Conservation (phyloP, 805 yeast genomes). For the Torulaspora gathmanii region DNA sequence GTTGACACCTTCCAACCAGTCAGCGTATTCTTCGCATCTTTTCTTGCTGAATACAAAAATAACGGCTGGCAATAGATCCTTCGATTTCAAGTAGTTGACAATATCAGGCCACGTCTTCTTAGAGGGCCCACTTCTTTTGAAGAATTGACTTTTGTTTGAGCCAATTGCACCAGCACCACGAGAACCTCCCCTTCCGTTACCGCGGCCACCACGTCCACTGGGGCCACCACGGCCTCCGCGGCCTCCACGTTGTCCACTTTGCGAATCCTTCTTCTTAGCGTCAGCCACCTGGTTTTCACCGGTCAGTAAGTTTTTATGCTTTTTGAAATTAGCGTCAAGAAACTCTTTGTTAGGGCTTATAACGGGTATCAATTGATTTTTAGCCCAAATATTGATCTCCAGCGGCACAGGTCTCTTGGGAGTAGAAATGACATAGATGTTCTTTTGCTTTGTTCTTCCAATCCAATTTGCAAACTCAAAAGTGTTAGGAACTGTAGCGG, state of each 20-base stretch:
- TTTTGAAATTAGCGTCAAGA: constrained; percentile 55
- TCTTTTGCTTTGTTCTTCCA: constrained; percentile 93
- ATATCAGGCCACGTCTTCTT: constrained; percentile 74
- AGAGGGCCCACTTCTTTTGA: constrained; percentile 61
- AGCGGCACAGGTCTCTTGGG: constrained; percentile 96
- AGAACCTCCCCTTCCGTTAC: constrained; percentile 36
- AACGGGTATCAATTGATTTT: constrained; percentile 63
- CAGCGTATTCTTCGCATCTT: constrained; percentile 90
- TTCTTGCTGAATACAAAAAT: constrained; percentile 90
- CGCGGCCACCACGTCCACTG: constrained; percentile 27
- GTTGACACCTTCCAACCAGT: constrained; percentile 64
- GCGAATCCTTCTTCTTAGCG: constrained; percentile 41
- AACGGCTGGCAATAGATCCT: constrained; percentile 83
- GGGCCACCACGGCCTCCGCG: constrained; percentile 25
- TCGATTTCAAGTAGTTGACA: constrained; percentile 61
- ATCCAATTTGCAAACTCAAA: constrained; percentile 98
- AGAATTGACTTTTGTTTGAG: constrained; percentile 35
- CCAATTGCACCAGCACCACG: constrained; percentile 41
- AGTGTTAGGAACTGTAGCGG: constrained; percentile 99
- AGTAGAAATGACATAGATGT: constrained; percentile 92
- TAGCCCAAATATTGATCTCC: constrained; percentile 83
- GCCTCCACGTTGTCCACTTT: constrained; percentile 33
- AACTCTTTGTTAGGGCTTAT: constrained; percentile 73
- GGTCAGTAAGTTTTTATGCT: constrained; percentile 52
- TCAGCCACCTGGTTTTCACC: constrained; percentile 37